Evolutionary conservation across 2,329 filamentous ascomycete species (phyloP).

Genomic region (Xylariomycetidae sp.): DNA sequence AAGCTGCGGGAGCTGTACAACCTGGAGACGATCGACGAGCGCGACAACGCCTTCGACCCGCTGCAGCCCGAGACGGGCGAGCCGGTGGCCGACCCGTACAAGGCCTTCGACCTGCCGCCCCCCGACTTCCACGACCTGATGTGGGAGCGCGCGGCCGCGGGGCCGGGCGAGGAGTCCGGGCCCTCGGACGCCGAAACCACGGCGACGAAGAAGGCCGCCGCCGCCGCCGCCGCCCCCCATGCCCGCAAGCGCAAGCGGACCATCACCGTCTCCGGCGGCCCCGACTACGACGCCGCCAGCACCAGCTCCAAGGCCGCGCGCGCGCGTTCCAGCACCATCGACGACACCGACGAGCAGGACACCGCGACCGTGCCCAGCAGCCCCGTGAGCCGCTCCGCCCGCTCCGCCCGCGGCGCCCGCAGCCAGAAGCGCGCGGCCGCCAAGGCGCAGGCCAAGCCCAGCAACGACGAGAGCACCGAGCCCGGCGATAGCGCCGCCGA

Average conservation of each 20-base stretch:
- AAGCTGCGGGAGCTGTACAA: conserved; percentile 83
- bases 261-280: conserved; percentile 25
- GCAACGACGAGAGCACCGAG: conserved; percentile 16
- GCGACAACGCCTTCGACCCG: conserved; percentile 54
- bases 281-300: conserved; percentile 37
- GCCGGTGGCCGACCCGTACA: conserved; percentile 52
- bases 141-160: conserved; percentile 37
- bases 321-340: conserved; percentile 40
- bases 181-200: conserved; percentile 41
- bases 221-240: too few species aligned
- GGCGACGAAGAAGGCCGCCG: conserved; percentile 22
- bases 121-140: conserved; percentile 41
- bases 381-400: conserved; percentile 34
- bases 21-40: conserved; percentile 77
- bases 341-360: conserved; percentile 46
- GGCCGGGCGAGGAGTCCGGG: conserved; percentile 44
- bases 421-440: conserved; percentile 39
- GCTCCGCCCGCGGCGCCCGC: conserved; percentile 36
- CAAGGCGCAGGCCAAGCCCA: conserved; percentile 33
- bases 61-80: conserved; percentile 15
- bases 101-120: conserved; percentile 58
- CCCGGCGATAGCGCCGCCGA: too few species aligned
- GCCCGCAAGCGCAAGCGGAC: conserved; percentile 40
- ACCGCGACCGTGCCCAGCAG: conserved; percentile 35
- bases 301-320: conserved; percentile 41